Percentiles rank a stretch among this genome's conserved stretches.
phyloP scores from a whole-genome alignment of 805 yeast genomes.

The Schizosaccharomyces lindneri region DNA sequence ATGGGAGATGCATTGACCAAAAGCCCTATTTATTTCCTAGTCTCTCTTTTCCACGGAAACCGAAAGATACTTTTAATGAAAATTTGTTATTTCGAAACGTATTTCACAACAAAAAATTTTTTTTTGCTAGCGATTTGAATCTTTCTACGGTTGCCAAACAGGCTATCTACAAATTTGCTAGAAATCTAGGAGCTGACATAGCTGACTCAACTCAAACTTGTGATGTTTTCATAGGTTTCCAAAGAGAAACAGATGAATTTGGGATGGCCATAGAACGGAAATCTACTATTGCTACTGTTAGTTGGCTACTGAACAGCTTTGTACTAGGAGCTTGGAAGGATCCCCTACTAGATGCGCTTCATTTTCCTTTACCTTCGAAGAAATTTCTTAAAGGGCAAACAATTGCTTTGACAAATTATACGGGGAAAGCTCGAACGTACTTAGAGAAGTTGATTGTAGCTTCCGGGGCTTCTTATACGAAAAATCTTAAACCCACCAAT shows the following conservation, averaged over 20 bases:
- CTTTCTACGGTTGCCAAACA: not conserved
- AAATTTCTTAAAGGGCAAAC: constrained; percentile 24
- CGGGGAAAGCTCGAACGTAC: constrained; percentile 63
- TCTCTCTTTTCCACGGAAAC: constrained; percentile 6
- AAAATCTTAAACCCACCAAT: constrained; percentile 33
- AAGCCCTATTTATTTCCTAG: constrained; percentile 25
- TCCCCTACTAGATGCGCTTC: constrained; percentile 34
- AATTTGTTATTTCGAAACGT: not conserved
- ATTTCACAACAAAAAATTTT: constrained; percentile 1
- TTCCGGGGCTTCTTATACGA: constrained; percentile 57
- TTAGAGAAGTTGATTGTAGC: constrained; percentile 35
- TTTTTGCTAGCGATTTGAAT: constrained; percentile 2
- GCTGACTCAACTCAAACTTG: not conserved
- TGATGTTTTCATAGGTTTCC: not conserved
- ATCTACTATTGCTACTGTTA: constrained; percentile 34
- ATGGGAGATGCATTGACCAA: constrained; percentile 22
- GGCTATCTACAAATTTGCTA: not conserved
- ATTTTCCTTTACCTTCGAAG: constrained; percentile 36
- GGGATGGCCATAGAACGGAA: constrained; percentile 18
- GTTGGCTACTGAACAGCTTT: constrained; percentile 54
- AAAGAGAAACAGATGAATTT: constrained; percentile 1
- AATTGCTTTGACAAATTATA: constrained; percentile 53
- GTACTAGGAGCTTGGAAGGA: constrained; percentile 27
- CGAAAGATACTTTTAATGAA: not conserved
- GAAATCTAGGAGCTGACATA: not conserved